Percentiles rank a stretch among this genome's conserved stretches.
Conservation (phyloP, 2,329 filamentous ascomycete genomes). For the Penicillium sp. region DNA sequence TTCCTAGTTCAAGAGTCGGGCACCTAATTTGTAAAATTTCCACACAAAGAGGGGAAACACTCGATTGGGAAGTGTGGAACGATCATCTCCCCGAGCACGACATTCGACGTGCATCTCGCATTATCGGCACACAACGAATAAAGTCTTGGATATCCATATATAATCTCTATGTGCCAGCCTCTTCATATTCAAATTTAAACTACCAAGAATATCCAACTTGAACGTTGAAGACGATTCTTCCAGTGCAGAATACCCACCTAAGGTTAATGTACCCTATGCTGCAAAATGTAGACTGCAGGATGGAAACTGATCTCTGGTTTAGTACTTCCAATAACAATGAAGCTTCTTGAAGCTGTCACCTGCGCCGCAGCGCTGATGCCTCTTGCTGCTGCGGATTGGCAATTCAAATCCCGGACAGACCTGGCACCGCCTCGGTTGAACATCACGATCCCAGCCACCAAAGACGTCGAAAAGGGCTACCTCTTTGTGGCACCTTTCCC, state of each 20-base stretch:
- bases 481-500: constrained; percentile 39
- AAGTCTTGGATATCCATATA: neutral
- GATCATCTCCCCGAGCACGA: constrained; percentile 13
- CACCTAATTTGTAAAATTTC: neutral
- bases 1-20: neutral
- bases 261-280: constrained; percentile 33
- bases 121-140: constrained; percentile 1
- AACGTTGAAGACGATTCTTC: constrained; percentile 1
- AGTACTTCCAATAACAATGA: constrained; percentile 20
- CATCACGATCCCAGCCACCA: constrained; percentile 37
- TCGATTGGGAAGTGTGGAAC: constrained; percentile 15
- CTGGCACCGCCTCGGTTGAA: constrained; percentile 42
- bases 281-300: constrained; percentile 15
- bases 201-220: neutral
- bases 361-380: constrained; percentile 17
- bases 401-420: constrained; percentile 47
- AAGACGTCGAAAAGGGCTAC: constrained; percentile 35
- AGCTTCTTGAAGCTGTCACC: constrained; percentile 16
- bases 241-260: constrained; percentile 21
- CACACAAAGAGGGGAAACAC: constrained; percentile 1
- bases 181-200: neutral
- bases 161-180: neutral
- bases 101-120: constrained; percentile 12
- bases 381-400: constrained; percentile 40
- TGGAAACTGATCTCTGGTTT: constrained; percentile 26